Evolutionary conservation across 1,284 basidiomycete species (phyloP).

Genomic region (Fomes fomentarius): DNA sequence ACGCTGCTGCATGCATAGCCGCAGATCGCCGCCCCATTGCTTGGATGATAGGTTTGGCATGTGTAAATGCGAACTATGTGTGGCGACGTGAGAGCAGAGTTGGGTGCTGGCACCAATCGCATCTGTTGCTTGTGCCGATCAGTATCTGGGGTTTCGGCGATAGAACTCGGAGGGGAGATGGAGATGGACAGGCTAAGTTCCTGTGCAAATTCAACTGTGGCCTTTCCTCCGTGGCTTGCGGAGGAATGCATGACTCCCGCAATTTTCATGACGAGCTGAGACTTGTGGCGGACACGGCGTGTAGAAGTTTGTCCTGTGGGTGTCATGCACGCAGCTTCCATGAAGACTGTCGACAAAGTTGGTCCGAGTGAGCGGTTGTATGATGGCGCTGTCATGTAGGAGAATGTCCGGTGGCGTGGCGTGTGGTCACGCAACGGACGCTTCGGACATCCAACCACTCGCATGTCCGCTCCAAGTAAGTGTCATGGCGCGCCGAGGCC

Average conservation of each 20-base stretch:
- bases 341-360: neutral
- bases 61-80: neutral
- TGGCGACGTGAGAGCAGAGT: neutral
- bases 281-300: no score
- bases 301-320: no score
- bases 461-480: no score
- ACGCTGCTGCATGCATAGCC: neutral
- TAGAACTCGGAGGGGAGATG: neutral
- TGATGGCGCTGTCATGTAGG: neutral
- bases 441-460: no score
- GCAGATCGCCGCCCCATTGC: constrained; percentile 2
- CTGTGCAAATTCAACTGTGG: no score
- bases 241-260: neutral
- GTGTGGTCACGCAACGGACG: neutral
- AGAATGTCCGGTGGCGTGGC: constrained; percentile 1
- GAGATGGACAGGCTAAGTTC: no score
- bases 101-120: constrained; percentile 1
- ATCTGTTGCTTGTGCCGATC: neutral
- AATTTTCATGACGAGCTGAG: no score
- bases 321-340: neutral
- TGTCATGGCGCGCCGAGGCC: no score
- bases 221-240: neutral
- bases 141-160: neutral
- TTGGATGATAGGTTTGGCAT: neutral
- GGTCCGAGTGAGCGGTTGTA: neutral